These are phyloP conservation scores for Skeletonema menzelii DNA, from an alignment of 108 stramenopile species.

Conservation along the genomic window DNA sequence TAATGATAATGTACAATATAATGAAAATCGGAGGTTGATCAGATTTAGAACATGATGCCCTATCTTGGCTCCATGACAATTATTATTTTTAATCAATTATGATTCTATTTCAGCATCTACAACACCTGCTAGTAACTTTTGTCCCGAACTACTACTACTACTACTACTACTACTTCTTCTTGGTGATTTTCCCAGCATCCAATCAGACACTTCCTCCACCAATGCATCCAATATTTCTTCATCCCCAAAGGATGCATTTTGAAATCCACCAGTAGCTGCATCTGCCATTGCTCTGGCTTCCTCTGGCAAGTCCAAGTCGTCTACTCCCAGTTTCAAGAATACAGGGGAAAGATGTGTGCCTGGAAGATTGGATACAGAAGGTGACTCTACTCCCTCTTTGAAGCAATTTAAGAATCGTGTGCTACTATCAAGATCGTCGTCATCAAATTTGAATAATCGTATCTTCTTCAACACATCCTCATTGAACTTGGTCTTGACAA, in stretches of 20 bases:
- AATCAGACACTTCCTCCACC: slow-evolving; percentile 68
- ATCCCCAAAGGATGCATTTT: slow-evolving; percentile 78
- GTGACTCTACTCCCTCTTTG: background rate
- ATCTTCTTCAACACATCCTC: slow-evolving; percentile 61
- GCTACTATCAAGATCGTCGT: slow-evolving; percentile 71
- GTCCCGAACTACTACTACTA: too few species aligned
- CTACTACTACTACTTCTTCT: background rate
- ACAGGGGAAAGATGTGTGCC: slow-evolving; percentile 83
- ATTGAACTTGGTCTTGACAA: slow-evolving; percentile 60
- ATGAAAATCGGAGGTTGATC: too few species aligned
- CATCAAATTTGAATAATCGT: slow-evolving; percentile 75
- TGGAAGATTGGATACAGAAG: slow-evolving; percentile 51
- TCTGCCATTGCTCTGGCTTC: slow-evolving; percentile 70
- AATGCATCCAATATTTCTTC: slow-evolving; percentile 53
- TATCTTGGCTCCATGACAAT: too few species aligned
- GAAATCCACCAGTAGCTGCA: slow-evolving; percentile 69
- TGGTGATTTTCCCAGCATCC: slow-evolving; percentile 65
- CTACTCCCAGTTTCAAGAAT: slow-evolving; percentile 62
- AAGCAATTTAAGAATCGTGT: slow-evolving; percentile 50
- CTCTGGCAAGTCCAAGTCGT: slow-evolving; percentile 57
- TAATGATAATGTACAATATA: background rate
- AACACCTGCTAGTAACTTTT: slow-evolving; percentile 23
- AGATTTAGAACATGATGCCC: too few species aligned
- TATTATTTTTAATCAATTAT: background rate
- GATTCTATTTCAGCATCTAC: slow-evolving; percentile 36